phyloP scores from a whole-genome alignment of 192 early-diverging fungal species.

The Coemansia furcata region DNA sequence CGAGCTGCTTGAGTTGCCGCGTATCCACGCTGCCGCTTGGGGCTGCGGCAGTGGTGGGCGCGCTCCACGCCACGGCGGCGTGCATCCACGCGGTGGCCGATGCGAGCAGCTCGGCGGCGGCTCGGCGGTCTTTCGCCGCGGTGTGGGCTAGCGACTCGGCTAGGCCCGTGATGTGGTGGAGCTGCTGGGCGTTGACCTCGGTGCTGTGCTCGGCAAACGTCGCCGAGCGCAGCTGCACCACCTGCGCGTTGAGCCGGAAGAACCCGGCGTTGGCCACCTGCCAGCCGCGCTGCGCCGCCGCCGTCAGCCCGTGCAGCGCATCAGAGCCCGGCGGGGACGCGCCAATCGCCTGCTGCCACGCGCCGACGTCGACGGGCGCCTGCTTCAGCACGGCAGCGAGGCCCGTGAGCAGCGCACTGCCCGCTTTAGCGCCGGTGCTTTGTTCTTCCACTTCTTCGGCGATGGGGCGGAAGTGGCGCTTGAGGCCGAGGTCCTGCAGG shows the following conservation, averaged over 20 bases:
- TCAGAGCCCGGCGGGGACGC: not conserved
- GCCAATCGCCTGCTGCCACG: slow-evolving; percentile 18
- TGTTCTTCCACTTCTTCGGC: not conserved
- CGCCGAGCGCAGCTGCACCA: slow-evolving; percentile 35
- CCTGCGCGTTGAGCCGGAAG: slow-evolving; percentile 31
- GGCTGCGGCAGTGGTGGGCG: too few relatives aligned
- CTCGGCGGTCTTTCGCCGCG: slow-evolving; percentile 21
- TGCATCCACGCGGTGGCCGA: slow-evolving; percentile 33
- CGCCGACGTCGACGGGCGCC: slow-evolving; percentile 20
- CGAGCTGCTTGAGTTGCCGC: slow-evolving; percentile 10
- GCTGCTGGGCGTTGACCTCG: slow-evolving; percentile 37
- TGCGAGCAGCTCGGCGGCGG: slow-evolving; percentile 25
- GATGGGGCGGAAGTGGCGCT: slow-evolving; percentile 20
- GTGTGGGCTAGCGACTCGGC: slow-evolving; percentile 26
- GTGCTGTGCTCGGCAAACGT: slow-evolving; percentile 32
- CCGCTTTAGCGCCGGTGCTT: not conserved
- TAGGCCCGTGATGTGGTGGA: slow-evolving; percentile 24
- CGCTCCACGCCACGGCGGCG: slow-evolving; percentile 1
- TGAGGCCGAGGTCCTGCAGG: slow-evolving; percentile 42
- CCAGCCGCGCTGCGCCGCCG: slow-evolving; percentile 13
- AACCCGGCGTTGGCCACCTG: slow-evolving; percentile 31
- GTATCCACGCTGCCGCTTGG: not conserved
- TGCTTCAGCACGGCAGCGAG: slow-evolving; percentile 16
- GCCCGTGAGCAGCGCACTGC: slow-evolving; percentile 4
- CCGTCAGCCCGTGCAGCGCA: slow-evolving; percentile 5